Evolutionary conservation across 768 basidiomycete genomes (phyloP).

Genomic region (Astraeus odoratus): DNA sequence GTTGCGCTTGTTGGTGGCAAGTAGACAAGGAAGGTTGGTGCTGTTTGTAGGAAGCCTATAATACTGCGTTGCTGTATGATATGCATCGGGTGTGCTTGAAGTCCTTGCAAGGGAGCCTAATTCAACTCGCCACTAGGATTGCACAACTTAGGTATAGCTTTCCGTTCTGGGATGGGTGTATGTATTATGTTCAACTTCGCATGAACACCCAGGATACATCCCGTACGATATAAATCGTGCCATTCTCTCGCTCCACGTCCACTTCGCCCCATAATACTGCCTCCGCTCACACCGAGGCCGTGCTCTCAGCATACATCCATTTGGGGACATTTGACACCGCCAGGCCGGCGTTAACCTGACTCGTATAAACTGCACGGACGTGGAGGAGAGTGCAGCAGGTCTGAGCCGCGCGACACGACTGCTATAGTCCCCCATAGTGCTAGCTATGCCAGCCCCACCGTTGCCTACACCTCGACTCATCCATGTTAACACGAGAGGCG

Average conservation of each 20-base stretch:
- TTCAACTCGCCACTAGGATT: too few species aligned
- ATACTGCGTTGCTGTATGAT: too few species aligned
- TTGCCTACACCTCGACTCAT: slow-evolving; percentile 82
- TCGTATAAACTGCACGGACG: not conserved
- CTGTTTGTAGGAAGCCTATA: too few species aligned
- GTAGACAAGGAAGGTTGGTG: too few species aligned
- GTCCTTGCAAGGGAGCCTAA: too few species aligned
- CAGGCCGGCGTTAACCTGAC: not conserved
- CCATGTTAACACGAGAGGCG: slow-evolving; percentile 92
- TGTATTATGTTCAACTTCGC: not conserved
- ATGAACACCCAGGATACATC: not conserved
- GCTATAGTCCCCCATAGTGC: slow-evolving; percentile 2
- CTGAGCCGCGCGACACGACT: too few species aligned
- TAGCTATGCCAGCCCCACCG: slow-evolving; percentile 45
- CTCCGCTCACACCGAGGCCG: not conserved
- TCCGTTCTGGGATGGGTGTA: not conserved
- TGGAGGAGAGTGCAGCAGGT: not conserved
- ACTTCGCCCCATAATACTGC: not conserved
- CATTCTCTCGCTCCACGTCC: not conserved
- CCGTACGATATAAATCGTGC: not conserved
- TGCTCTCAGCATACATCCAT: not conserved
- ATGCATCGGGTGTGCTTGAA: too few species aligned
- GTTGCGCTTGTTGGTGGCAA: too few species aligned
- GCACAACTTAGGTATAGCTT: too few species aligned
- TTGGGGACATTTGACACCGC: not conserved